Conservation (phyloP, 495 filamentous ascomycete genomes). For the Amorphotheca resinae region DNA sequence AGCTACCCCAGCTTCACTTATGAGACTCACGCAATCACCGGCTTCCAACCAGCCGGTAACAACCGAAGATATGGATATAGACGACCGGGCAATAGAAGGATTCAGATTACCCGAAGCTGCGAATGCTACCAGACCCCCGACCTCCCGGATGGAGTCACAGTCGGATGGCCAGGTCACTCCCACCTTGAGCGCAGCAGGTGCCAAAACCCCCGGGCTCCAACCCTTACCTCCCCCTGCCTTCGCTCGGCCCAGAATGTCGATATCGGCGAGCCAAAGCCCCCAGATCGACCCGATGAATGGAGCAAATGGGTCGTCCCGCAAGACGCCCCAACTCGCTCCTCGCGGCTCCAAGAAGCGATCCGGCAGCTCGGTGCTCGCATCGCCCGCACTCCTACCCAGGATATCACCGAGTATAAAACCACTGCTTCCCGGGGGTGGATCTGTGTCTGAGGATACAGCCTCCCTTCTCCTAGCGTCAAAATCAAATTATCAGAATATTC, state of each 20-base stretch:
- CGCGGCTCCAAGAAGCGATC: slow-evolving; percentile 54
- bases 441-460: slow-evolving; percentile 49
- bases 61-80: slow-evolving; percentile 15
- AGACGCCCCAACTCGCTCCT: slow-evolving; percentile 33
- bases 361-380: slow-evolving; percentile 66
- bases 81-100: slow-evolving; percentile 18
- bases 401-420: slow-evolving; percentile 95
- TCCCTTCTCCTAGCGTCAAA: slow-evolving; percentile 83
- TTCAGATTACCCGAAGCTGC: slow-evolving; percentile 22
- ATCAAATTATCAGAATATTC: slow-evolving; percentile 95
- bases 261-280: slow-evolving; percentile 41
- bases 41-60: neutral
- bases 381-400: slow-evolving; percentile 75
- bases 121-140: slow-evolving; percentile 23
- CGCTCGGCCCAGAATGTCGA: slow-evolving; percentile 26
- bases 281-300: slow-evolving; percentile 28
- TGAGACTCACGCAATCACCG: slow-evolving; percentile 30
- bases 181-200: slow-evolving; percentile 21
- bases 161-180: slow-evolving; percentile 24
- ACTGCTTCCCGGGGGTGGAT: slow-evolving; percentile 54
- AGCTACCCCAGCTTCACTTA: slow-evolving; percentile 76
- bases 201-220: slow-evolving; percentile 27
- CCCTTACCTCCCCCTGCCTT: slow-evolving; percentile 36
- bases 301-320: slow-evolving; percentile 17
- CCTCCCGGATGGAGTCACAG: slow-evolving; percentile 34